These are phyloP conservation scores for Xylariaceae sp. DNA, from an alignment of 2,329 filamentous ascomycete species.

Conservation along the genomic window DNA sequence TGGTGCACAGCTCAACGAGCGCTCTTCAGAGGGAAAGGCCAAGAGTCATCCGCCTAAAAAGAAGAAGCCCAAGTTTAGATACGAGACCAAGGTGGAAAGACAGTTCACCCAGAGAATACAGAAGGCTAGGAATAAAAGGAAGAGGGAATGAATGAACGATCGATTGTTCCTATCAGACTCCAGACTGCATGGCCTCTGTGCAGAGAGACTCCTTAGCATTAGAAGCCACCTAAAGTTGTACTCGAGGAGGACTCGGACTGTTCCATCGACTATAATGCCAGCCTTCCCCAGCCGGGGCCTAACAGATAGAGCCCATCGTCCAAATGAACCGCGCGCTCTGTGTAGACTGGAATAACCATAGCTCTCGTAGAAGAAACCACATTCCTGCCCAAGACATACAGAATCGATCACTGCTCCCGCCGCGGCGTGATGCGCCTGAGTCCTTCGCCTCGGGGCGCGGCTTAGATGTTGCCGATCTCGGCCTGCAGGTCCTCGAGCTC, in stretches of 20 bases:
- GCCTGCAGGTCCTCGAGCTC: constrained; percentile 65
- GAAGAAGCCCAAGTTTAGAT: constrained; percentile 87
- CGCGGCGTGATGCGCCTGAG: constrained; percentile 2
- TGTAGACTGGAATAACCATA: no score
- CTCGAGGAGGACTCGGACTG: constrained; percentile 1
- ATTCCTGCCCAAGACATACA: no score
- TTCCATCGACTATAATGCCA: constrained; percentile 8
- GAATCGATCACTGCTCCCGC: constrained; percentile 1
- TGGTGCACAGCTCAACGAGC: constrained; percentile 3
- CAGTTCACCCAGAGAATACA: constrained; percentile 65
- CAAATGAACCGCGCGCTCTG: no score
- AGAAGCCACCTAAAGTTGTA: no score
- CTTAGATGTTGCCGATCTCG: constrained; percentile 89
- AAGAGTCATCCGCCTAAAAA: constrained; percentile 56
- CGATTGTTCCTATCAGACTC: no score
- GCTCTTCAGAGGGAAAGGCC: constrained; percentile 10
- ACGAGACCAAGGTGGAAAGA: constrained; percentile 81
- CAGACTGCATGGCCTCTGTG: not conserved
- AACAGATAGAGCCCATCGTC: no score
- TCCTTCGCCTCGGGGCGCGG: not conserved
- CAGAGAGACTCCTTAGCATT: no score
- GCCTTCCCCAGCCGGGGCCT: no score
- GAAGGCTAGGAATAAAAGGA: constrained; percentile 52
- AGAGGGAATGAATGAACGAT: constrained; percentile 19
- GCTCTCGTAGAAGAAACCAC: no score